Base-by-base conservation (phyloP, 768 basidiomycete genomes). In the Pholiota microspora region DNA sequence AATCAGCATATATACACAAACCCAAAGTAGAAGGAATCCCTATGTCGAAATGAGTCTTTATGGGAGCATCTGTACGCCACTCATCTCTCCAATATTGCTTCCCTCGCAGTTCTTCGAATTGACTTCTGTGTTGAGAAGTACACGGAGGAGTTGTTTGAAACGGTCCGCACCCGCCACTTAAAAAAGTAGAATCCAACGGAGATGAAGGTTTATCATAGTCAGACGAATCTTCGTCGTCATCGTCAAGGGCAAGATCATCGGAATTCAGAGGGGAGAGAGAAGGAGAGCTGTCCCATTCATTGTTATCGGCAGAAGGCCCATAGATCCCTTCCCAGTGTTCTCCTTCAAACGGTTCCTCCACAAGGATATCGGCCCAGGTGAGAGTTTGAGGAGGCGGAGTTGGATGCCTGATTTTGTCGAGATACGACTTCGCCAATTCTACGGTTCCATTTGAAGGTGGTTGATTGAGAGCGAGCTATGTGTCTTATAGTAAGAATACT, bases 251-350 rank as follows among this genome's bases (percentile, higher is more conserved):
- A 12, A 80, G 64, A 44, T 80, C 80, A 45, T 81, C 82, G 2
- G 82, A 83, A 61, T 76, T 77, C 57, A 84, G 75, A 7, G 87
- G 82, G 0, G 88, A 89, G 32, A 89, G 76, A 0, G 86, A 88
- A 0, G 85, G 82, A 1, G 84, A 81, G 64, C 80, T 88, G 59
- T 81, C 83, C 56, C 72, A 77, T 34, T 79, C 81, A 49, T 73
- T 72, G 38, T 69, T 70, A 42, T 77, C 76, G 65, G 35, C 31
- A 31, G 57, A 78, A 23, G 77, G 54, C 7, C 77, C 85, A 57
- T 81, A 82, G n/a, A 81, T 80, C 0, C 88, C 88, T 63, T 89
- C 81, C 90, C 90, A 92, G 62, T 92, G 91, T 57, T 92, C 84
- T 13, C 88, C 92, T 67, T 92, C 88, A 57, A 90, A 88, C 3